Percentiles rank a stretch among this genome's conserved stretches.
These are phyloP conservation scores for Beauveria asiatica DNA, from an alignment of 2,329 filamentous ascomycete species.

Conservation along the genomic window DNA sequence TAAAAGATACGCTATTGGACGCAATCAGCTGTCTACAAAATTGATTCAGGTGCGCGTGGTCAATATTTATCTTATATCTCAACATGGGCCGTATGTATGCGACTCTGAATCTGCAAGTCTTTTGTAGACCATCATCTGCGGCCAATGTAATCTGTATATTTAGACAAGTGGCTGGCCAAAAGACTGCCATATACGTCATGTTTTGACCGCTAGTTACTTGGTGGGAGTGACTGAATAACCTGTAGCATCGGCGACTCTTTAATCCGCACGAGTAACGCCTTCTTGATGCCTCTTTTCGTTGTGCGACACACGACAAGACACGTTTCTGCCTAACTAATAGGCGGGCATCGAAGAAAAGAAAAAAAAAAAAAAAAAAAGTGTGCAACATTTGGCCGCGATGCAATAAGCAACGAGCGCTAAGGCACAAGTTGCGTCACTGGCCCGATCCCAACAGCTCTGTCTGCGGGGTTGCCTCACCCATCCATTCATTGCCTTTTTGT, in stretches of 20 bases:
- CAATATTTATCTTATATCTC: too few relatives aligned
- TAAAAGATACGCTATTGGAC: too few relatives aligned
- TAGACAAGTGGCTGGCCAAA: too few relatives aligned
- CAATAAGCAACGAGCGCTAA: conserved; percentile 3
- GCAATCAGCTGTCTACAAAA: too few relatives aligned
- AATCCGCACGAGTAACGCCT: neutral
- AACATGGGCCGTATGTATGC: too few relatives aligned
- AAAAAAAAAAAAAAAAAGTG: too few relatives aligned
- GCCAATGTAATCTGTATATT: too few relatives aligned
- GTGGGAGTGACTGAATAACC: too few relatives aligned
- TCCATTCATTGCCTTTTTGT: too few relatives aligned
- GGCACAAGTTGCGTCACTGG: conserved; percentile 7
- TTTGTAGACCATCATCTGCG: too few relatives aligned
- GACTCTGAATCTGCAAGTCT: too few relatives aligned
- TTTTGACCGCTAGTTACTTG: conserved; percentile 4
- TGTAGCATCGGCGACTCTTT: neutral
- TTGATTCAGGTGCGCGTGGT: too few relatives aligned
- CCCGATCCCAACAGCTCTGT: neutral
- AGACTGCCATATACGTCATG: conserved; percentile 1
- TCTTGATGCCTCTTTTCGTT: neutral
- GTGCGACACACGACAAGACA: neutral
- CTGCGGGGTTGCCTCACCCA: conserved; percentile 1
- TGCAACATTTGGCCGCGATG: neutral
- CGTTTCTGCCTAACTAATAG: neutral
- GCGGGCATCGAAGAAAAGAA: neutral